Evolutionary conservation across 2,329 filamentous ascomycete genomes (phyloP).

Genomic region (Macrophomina pseudophaseolina): DNA sequence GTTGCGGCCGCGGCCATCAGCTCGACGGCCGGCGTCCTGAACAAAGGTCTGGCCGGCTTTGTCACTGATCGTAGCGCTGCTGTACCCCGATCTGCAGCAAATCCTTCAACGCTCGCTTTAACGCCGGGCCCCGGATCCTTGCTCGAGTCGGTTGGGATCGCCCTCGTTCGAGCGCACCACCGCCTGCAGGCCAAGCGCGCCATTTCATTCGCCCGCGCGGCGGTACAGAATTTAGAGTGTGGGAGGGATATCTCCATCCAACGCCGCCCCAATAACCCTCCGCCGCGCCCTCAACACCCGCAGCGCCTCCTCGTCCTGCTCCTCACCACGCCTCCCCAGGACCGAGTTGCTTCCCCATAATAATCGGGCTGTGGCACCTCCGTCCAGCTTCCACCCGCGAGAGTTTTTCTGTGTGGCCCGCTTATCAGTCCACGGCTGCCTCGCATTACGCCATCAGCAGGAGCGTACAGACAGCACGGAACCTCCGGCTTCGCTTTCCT

Average conservation of each 20-base stretch:
- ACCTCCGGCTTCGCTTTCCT: slow-evolving; percentile 24
- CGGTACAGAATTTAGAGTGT: slow-evolving; percentile 28
- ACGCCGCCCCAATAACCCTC: slow-evolving; percentile 25
- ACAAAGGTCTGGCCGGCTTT: slow-evolving; percentile 26
- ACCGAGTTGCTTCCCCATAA: slow-evolving; percentile 20
- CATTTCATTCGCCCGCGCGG: slow-evolving; percentile 23
- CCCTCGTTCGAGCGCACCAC: slow-evolving; percentile 22
- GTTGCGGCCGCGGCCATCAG: slow-evolving; percentile 6
- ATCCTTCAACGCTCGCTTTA: slow-evolving; percentile 27
- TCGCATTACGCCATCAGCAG: slow-evolving; percentile 25
- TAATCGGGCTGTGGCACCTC: slow-evolving; percentile 14
- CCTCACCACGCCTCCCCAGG: slow-evolving; percentile 17
- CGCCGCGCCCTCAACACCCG: slow-evolving; percentile 23
- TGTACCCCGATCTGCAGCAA: slow-evolving; percentile 28
- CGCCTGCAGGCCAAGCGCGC: slow-evolving; percentile 26
- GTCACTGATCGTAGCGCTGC: slow-evolving; percentile 23
- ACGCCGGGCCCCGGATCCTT: slow-evolving; percentile 20
- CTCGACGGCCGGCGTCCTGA: neutral
- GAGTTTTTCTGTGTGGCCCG: slow-evolving; percentile 22
- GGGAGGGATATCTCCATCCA: slow-evolving; percentile 23
- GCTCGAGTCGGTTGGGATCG: slow-evolving; percentile 27
- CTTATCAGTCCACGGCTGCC: slow-evolving; percentile 25
- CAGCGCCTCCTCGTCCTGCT: slow-evolving; percentile 22
- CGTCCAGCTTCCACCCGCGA: slow-evolving; percentile 11
- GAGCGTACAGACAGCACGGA: slow-evolving; percentile 21